Conservation (phyloP, 108 stramenopile genomes). For the Pseudonitzschia multiseries region DNA sequence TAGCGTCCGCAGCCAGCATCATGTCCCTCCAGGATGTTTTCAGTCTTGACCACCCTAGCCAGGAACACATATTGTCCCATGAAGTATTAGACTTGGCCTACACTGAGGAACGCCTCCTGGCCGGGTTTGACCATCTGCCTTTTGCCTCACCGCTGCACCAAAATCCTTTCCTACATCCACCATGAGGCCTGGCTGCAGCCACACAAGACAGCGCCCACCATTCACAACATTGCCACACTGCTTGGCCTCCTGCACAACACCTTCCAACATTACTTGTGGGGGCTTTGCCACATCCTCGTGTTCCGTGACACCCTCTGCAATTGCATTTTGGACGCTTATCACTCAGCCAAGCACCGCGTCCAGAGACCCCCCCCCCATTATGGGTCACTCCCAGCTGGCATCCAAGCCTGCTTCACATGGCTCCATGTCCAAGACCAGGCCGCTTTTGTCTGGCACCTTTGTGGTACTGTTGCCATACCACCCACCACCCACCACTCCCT, state of each 20-base stretch:
- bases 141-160: too few relatives aligned
- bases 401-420: not conserved
- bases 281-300: too few relatives aligned
- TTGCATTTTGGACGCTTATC: too few relatives aligned
- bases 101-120: slow-evolving; percentile 3
- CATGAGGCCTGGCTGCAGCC: too few relatives aligned
- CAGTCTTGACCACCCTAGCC: not conserved
- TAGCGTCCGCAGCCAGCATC: slow-evolving; percentile 13
- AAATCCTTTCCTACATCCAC: too few relatives aligned
- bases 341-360: too few relatives aligned
- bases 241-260: too few relatives aligned
- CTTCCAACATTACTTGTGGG: too few relatives aligned
- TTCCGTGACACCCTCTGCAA: too few relatives aligned
- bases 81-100: slow-evolving; percentile 4
- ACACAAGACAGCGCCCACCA: too few relatives aligned
- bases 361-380: too few relatives aligned
- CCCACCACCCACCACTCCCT: not conserved
- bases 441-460: not conserved
- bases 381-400: not conserved
- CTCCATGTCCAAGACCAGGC: not conserved
- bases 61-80: not conserved
- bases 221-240: too few relatives aligned
- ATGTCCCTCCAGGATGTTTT: slow-evolving; percentile 7
- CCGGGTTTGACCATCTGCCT: not conserved
- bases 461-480: not conserved